Conservation (phyloP, 768 basidiomycete genomes). For the Hypsizygus marmoreus region DNA sequence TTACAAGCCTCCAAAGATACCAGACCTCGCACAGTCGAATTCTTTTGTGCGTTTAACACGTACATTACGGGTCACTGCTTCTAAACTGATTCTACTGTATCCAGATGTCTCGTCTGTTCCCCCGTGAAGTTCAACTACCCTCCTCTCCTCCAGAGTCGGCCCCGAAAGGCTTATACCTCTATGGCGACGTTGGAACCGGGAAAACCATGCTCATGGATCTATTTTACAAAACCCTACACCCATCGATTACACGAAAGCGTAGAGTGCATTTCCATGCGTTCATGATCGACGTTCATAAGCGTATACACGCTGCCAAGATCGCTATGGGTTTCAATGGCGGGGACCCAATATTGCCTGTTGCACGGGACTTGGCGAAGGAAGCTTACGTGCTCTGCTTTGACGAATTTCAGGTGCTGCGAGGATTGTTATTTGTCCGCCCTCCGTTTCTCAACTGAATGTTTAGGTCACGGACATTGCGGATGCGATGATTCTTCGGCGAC, state of each 20-base stretch:
- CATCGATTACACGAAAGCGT: constrained; percentile 67
- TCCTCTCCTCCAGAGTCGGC: constrained; percentile 49
- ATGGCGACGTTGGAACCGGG: constrained; percentile 95
- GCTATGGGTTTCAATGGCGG: constrained; percentile 67
- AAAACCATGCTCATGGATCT: constrained; percentile 99
- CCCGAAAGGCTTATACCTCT: constrained; percentile 91
- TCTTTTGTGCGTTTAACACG: constrained; percentile 38
- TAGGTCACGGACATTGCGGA: constrained; percentile 97
- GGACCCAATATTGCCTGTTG: constrained; percentile 87
- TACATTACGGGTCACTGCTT: constrained; percentile 25
- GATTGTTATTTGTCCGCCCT: constrained; percentile 6
- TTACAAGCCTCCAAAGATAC: constrained; percentile 73
- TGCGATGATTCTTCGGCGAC: constrained; percentile 93
- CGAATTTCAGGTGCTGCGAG: constrained; percentile 83
- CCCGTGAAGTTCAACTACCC: constrained; percentile 36
- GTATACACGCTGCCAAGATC: constrained; percentile 80
- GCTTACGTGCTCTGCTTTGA: constrained; percentile 92
- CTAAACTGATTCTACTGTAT: constrained; percentile 17
- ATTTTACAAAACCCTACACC: constrained; percentile 83
- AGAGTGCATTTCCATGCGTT: constrained; percentile 98
- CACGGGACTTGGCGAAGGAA: constrained; percentile 81
- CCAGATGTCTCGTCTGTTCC: constrained; percentile 52
- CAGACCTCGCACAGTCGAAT: constrained; percentile 38
- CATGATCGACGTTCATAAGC: constrained; percentile 98
- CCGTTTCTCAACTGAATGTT: neutral